Conservation (phyloP, 345 rosid species). For the Populus pruinosa region DNA sequence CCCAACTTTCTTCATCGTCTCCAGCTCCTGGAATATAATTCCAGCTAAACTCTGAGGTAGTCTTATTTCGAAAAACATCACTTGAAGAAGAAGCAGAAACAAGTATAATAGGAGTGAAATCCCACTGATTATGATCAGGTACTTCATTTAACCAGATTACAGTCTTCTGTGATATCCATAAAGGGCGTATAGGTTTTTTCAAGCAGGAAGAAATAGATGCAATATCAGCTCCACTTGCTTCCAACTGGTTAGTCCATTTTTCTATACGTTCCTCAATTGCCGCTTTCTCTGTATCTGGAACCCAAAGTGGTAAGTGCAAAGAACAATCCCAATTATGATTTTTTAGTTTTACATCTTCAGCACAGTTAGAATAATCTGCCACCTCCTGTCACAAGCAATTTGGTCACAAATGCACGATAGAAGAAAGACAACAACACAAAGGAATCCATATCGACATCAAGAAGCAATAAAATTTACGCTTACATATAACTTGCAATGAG, state of each 20-base stretch:
- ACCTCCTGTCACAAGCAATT: slow-evolving; percentile 24
- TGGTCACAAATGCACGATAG: not conserved
- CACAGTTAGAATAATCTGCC: slow-evolving; percentile 11
- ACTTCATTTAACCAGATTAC: slow-evolving; percentile 91
- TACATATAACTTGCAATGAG: too few species aligned
- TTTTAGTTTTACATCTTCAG: slow-evolving; percentile 11
- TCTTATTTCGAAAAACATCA: slow-evolving; percentile 38
- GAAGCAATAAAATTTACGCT: too few species aligned
- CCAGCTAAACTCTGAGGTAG: slow-evolving; percentile 82
- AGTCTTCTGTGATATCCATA: slow-evolving; percentile 86
- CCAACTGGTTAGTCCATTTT: slow-evolving; percentile 66
- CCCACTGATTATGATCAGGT: slow-evolving; percentile 88
- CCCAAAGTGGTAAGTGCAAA: slow-evolving; percentile 94
- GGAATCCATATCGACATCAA: too few species aligned
- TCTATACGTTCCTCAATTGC: slow-evolving; percentile 63
- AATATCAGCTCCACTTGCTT: slow-evolving; percentile 83
- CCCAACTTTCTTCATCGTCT: slow-evolving; percentile 98
- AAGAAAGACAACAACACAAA: not conserved
- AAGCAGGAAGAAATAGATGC: slow-evolving; percentile 51
- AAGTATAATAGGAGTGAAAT: slow-evolving; percentile 79
- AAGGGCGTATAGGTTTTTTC: slow-evolving; percentile 73
- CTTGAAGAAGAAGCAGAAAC: slow-evolving; percentile 66
- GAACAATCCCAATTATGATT: slow-evolving; percentile 65
- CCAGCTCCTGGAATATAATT: slow-evolving; percentile 94
- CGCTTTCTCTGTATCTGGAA: slow-evolving; percentile 68